Evolutionary conservation across 768 basidiomycete genomes (phyloP).

Genomic region (Kwoniella sp.): DNA sequence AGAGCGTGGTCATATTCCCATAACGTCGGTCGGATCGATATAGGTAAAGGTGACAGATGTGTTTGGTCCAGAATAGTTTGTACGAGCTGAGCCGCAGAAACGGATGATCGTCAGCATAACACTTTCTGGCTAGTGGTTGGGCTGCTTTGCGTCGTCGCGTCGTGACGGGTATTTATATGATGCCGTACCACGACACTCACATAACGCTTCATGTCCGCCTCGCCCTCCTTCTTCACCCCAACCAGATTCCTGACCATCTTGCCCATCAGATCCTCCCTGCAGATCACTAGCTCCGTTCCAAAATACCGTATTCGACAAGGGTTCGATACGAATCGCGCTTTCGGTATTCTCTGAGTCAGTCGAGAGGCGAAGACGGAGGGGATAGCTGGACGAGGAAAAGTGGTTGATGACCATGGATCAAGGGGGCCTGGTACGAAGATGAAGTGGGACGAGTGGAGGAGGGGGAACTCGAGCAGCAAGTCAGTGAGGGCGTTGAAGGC

Average conservation of each 20-base stretch:
- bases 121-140: too few species aligned
- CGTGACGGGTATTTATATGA: too few species aligned
- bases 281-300: slow-evolving; percentile 91
- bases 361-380: slow-evolving; percentile 73
- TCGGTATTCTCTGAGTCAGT: slow-evolving; percentile 72
- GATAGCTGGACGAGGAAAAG: slow-evolving; percentile 78
- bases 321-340: slow-evolving; percentile 80
- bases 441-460: slow-evolving; percentile 80
- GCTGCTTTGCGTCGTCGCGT: too few species aligned
- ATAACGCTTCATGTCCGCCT: slow-evolving; percentile 77
- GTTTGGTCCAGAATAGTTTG: slow-evolving; percentile 94
- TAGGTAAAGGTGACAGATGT: slow-evolving; percentile 84
- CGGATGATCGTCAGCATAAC: neutral
- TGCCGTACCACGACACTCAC: slow-evolving; percentile 60
- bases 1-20: slow-evolving; percentile 90
- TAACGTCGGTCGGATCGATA: slow-evolving; percentile 79
- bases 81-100: slow-evolving; percentile 69
- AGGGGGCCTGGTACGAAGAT: slow-evolving; percentile 92
- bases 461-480: slow-evolving; percentile 78
- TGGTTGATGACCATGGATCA: slow-evolving; percentile 76
- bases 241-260: slow-evolving; percentile 90
- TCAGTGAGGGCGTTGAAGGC: slow-evolving; percentile 80
- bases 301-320: slow-evolving; percentile 95
- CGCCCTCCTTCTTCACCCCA: slow-evolving; percentile 76
- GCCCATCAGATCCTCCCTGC: slow-evolving; percentile 89